Conservation (phyloP, 768 basidiomycete genomes). For the Naganishia vaughanmartiniae region DNA sequence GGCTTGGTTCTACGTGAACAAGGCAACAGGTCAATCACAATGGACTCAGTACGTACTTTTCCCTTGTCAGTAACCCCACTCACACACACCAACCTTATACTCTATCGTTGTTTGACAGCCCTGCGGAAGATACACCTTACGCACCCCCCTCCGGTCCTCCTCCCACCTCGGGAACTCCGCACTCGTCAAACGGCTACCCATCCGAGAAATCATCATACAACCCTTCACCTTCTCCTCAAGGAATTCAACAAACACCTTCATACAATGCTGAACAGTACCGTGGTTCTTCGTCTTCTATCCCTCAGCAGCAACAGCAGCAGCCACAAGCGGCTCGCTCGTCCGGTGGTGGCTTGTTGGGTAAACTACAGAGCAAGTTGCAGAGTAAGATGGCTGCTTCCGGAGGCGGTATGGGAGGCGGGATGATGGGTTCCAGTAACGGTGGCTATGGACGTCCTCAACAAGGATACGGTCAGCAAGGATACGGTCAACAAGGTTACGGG, state of each 20-base stretch:
- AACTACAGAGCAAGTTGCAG: conserved; percentile 25
- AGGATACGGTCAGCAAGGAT: conserved; percentile 26
- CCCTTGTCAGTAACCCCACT: background rate
- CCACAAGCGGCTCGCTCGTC: background rate
- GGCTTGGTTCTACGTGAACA: conserved; percentile 36
- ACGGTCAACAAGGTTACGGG: conserved; percentile 3
- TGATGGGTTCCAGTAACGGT: conserved; percentile 19
- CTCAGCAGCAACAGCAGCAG: background rate
- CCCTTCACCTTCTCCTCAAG: conserved; percentile 1
- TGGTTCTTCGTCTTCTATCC: background rate
- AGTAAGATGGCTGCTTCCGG: background rate
- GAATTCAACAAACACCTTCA: background rate
- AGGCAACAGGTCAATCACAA: conserved; percentile 28
- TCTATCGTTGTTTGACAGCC: background rate
- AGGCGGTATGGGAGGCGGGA: conserved; percentile 8
- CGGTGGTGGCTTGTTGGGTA: conserved; percentile 22
- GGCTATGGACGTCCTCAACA: background rate
- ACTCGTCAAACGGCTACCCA: conserved; percentile 16
- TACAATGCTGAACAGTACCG: background rate
- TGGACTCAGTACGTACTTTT: conserved; percentile 31
- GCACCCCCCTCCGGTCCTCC: conserved; percentile 29
- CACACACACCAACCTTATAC: background rate
- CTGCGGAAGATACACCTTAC: conserved; percentile 13
- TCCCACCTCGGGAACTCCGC: background rate
- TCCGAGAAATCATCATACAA: conserved; percentile 25